phyloP scores from a whole-genome alignment of 1,284 basidiomycete genomes.

The Leccinum holopus region DNA sequence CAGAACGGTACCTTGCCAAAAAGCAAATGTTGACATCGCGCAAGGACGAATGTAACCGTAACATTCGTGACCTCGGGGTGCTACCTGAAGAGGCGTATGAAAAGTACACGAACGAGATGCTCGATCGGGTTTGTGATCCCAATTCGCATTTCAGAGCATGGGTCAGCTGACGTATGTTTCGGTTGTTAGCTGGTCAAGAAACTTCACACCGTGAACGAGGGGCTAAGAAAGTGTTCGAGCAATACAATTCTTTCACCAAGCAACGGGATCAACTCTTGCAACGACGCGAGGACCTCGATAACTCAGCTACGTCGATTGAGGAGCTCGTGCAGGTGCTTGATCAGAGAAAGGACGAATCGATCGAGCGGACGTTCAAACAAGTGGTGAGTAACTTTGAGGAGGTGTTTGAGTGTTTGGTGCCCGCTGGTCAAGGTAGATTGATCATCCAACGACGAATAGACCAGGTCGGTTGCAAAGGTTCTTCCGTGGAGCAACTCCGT shows the following conservation, averaged over 20 bases:
- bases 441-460: slow-evolving; percentile 92
- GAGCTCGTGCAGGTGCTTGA: slow-evolving; percentile 96
- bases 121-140: slow-evolving; percentile 69
- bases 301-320: slow-evolving; percentile 85
- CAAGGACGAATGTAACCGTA: slow-evolving; percentile 91
- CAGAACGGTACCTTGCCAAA: slow-evolving; percentile 92
- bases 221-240: slow-evolving; percentile 98
- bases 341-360: slow-evolving; percentile 97
- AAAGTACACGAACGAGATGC: slow-evolving; percentile 83
- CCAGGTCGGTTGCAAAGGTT: slow-evolving; percentile 50
- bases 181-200: slow-evolving; percentile 78
- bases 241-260: slow-evolving; percentile 97
- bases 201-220: slow-evolving; percentile 88
- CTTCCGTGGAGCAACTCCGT: neutral
- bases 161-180: slow-evolving; percentile 7
- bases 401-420: slow-evolving; percentile 97
- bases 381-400: slow-evolving; percentile 97
- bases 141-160: neutral
- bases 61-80: slow-evolving; percentile 94
- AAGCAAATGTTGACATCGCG: slow-evolving; percentile 79
- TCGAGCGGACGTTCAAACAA: slow-evolving; percentile 97
- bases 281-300: slow-evolving; percentile 88
- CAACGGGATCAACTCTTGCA: slow-evolving; percentile 90
- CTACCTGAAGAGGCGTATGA: slow-evolving; percentile 97
- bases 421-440: slow-evolving; percentile 85